Evolutionary conservation across 495 filamentous ascomycete species (phyloP), one percentile per base, ranked within the genome.

Genomic region (Penicillium herquei): DNA sequence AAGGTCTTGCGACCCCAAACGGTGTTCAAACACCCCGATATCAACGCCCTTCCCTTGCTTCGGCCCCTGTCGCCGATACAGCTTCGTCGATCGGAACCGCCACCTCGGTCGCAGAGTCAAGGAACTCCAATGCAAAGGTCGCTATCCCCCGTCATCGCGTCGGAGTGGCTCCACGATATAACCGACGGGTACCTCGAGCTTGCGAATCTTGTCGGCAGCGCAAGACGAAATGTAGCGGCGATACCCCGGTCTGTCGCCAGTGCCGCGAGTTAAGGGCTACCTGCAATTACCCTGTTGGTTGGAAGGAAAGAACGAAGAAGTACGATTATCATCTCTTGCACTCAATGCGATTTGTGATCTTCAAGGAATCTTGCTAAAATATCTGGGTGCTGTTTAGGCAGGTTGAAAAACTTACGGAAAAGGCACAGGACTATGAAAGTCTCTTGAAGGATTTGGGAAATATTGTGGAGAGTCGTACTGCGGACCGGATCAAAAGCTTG

Each of bases 121-220:
- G 57, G 39, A 16, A 37, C 7, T 39, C 65, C 13, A 65, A 69
- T 56, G 64, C 61, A 3, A 81, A 81, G 56, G 71, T 81, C 18
- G 73, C 78, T 0, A 81, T 81, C 52, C 78, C 78, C 43, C 73
- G 78, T 44, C 64, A 69, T 41, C 69, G 69, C 13, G 50, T 63
- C 9, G 56, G 51, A n/a, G 52, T 60, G 39, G 59, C 67, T 17
- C 68, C 66, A 43, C 72, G 72, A n/a, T 71, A 71, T 56, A 72
- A 61, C 52, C 74, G 69, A 11, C 73, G 78, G 11, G 77, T 81
- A 12, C 73, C 73, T 13, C 68, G 78, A 47, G 87, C 87, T 9
- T 91, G 87, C 61, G 87, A 87, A 80, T 85, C 86, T 9, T 91
- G 87, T 70, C 71, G 87, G 42, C 81, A 87, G 58, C 77, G 87